phyloP scores from a whole-genome alignment of 2,329 filamentous ascomycete species.

The Venturia aucupariae region DNA sequence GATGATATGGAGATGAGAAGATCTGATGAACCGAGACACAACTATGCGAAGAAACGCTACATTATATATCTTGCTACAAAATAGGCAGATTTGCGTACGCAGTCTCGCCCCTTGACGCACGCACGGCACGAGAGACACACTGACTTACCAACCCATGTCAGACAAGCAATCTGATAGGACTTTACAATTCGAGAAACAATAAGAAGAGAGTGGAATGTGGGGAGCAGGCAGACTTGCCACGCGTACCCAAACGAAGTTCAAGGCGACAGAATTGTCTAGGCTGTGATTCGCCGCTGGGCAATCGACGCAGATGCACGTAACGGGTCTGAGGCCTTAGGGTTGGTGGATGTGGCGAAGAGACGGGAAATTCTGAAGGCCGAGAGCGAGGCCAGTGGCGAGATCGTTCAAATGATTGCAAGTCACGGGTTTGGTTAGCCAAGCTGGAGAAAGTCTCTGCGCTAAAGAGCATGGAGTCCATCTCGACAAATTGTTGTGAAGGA shows the following conservation, averaged over 20 bases:
- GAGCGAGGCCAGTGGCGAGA: background rate
- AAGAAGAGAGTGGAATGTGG: background rate
- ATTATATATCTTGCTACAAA: background rate
- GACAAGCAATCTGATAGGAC: conserved; percentile 7
- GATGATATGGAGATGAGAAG: background rate
- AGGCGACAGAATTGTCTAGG: background rate
- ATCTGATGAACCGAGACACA: background rate
- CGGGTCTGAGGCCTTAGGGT: background rate
- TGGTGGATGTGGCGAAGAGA: background rate
- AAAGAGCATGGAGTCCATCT: no score
- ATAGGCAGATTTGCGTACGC: conserved; percentile 9
- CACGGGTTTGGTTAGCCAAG: no score
- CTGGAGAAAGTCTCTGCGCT: no score
- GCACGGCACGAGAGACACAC: background rate
- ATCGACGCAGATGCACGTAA: background rate
- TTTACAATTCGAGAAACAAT: background rate
- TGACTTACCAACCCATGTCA: conserved; percentile 4
- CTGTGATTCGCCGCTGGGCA: conserved; percentile 4
- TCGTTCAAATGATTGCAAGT: no score
- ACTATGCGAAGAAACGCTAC: background rate
- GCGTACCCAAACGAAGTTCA: background rate
- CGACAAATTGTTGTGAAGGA: no score
- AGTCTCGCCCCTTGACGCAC: background rate
- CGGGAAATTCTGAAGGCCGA: background rate
- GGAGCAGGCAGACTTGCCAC: conserved; percentile 2